Evolutionary conservation across 768 basidiomycete genomes (phyloP).

Genomic region (Suillus hirtellus): DNA sequence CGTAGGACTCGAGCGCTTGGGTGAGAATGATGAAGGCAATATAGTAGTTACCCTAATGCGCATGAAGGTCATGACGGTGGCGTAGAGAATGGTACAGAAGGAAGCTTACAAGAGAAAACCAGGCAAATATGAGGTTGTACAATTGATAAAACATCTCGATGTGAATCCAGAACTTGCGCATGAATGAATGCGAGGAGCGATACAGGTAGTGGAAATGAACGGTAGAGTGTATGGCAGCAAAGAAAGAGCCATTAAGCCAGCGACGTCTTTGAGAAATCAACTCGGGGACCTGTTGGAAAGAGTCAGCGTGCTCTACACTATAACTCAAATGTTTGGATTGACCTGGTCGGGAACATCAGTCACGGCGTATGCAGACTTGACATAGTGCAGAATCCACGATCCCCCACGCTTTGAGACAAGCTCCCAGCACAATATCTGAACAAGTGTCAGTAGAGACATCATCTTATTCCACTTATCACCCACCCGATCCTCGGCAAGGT

Average conservation of each 20-base stretch:
- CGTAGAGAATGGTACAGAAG: constrained; percentile 1
- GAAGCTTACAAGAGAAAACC: constrained; percentile 74
- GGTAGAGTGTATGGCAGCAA: constrained; percentile 90
- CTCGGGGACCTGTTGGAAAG: constrained; percentile 67
- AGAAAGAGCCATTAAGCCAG: constrained; percentile 98
- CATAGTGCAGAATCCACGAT: constrained; percentile 93
- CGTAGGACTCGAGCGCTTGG: constrained; percentile 63
- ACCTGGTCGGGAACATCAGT: constrained; percentile 94
- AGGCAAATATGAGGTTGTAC: constrained; percentile 90
- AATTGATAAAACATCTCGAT: constrained; percentile 90
- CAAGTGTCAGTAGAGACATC: constrained; percentile 16
- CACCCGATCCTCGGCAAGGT: constrained; percentile 86
- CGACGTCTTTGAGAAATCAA: constrained; percentile 92
- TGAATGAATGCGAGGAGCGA: constrained; percentile 78
- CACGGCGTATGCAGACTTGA: constrained; percentile 90
- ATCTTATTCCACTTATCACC: constrained; percentile 21
- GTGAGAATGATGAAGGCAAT: constrained; percentile 84
- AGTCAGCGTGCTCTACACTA: constrained; percentile 2
- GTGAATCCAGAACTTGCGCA: constrained; percentile 93
- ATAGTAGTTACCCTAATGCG: constrained; percentile 77
- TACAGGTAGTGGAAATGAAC: constrained; percentile 96
- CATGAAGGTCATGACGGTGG: constrained; percentile 1
- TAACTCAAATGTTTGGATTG: constrained; percentile 13
- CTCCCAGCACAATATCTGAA: constrained; percentile 93
- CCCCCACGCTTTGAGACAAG: constrained; percentile 91